Evolutionary conservation across 306 rosid species (phyloP).

Genomic region (Sphenostylis stenocarpa): DNA sequence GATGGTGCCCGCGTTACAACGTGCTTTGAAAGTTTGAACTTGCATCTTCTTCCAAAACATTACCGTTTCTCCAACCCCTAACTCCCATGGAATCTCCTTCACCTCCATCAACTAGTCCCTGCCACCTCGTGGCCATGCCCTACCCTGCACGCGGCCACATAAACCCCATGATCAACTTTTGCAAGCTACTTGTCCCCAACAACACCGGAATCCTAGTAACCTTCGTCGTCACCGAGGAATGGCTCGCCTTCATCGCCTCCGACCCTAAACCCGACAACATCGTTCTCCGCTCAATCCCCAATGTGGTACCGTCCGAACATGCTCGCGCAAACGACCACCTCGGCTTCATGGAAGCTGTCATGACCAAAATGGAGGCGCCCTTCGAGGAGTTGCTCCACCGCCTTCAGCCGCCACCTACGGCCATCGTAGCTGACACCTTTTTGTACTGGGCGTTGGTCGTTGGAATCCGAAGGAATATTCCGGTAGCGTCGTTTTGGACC

Average conservation of each 20-base stretch:
- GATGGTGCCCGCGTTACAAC: too few species aligned
- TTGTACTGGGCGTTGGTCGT: constrained; percentile 35
- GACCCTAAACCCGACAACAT: constrained; percentile 34
- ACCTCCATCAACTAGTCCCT: not conserved
- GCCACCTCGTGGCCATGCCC: constrained; percentile 49
- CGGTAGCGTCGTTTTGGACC: constrained; percentile 48
- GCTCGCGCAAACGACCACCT: constrained; percentile 27
- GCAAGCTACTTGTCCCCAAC: constrained; percentile 29
- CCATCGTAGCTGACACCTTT: constrained; percentile 14
- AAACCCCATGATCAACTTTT: constrained; percentile 51
- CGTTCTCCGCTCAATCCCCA: constrained; percentile 23
- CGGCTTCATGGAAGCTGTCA: constrained; percentile 28
- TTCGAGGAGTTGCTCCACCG: constrained; percentile 35
- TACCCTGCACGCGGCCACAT: constrained; percentile 52
- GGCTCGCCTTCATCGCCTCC: constrained; percentile 42
- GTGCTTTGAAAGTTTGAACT: not conserved
- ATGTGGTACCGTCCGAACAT: constrained; percentile 44
- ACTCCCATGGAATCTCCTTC: constrained; percentile 18
- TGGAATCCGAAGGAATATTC: constrained; percentile 43
- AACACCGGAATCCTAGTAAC: constrained; percentile 28
- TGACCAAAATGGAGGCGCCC: constrained; percentile 39
- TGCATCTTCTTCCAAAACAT: too few species aligned
- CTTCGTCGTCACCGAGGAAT: constrained; percentile 51
- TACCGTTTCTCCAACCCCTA: not conserved
- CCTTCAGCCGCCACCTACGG: constrained; percentile 23